Evolutionary conservation across 495 filamentous ascomycete genomes (phyloP).

Genomic region (Daldinia decipiens): DNA sequence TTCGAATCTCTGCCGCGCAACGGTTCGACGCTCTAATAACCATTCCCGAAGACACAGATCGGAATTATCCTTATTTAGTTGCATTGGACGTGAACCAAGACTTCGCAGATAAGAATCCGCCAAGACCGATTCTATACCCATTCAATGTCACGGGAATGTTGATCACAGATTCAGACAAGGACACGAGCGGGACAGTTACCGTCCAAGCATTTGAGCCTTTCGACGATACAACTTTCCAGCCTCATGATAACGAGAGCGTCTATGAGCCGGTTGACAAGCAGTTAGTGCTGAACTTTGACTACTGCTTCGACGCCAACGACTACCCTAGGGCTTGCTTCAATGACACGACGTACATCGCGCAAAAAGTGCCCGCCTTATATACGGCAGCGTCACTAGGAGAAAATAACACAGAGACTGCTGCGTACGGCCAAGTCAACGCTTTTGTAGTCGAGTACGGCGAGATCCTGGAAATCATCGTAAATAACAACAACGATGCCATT

Average conservation of each 20-base stretch:
- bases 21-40: conserved; percentile 69
- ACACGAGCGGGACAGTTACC: conserved; percentile 57
- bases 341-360: conserved; percentile 73
- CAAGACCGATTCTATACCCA: conserved; percentile 43
- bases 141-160: conserved; percentile 67
- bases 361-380: conserved; percentile 83
- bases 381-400: conserved; percentile 72
- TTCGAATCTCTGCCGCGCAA: conserved; percentile 68
- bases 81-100: conserved; percentile 59
- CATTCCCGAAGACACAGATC: conserved; percentile 44
- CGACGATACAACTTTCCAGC: conserved; percentile 71
- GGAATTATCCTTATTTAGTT: conserved; percentile 69
- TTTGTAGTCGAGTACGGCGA: conserved; percentile 71
- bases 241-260: conserved; percentile 62
- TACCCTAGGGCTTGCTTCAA: conserved; percentile 82
- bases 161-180: conserved; percentile 67
- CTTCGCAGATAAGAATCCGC: conserved; percentile 47
- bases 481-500: conserved; percentile 75
- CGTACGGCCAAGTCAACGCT: conserved; percentile 82
- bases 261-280: conserved; percentile 61
- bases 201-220: conserved; percentile 66
- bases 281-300: conserved; percentile 67
- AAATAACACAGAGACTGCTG: conserved; percentile 65
- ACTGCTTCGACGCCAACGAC: conserved; percentile 69
- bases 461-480: conserved; percentile 80